Conservation (phyloP, 441 rosid species). For the Mallotus japonicus region DNA sequence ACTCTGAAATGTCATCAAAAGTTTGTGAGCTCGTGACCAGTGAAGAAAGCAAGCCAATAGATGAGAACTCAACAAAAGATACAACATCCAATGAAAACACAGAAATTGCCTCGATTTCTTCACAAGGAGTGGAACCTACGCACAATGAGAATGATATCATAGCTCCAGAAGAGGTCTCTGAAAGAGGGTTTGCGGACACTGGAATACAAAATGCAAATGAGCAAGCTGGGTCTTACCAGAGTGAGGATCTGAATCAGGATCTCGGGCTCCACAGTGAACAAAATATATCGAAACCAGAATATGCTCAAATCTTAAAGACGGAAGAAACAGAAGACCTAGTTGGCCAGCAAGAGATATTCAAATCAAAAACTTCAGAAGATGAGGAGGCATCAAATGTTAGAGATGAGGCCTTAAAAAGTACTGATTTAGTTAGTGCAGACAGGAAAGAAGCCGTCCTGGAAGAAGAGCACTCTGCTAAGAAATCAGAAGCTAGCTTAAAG, state of each 20-base stretch:
- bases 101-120: conserved; percentile 16
- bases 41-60: conserved; percentile 26
- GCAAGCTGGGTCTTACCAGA: conserved; percentile 19
- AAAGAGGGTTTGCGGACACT: conserved; percentile 19
- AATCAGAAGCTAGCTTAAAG: conserved; percentile 27
- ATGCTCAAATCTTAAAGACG: conserved; percentile 9
- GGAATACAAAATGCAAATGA: conserved; percentile 20
- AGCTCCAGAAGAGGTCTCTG: conserved; percentile 22
- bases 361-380: conserved; percentile 14
- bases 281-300: conserved; percentile 14
- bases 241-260: conserved; percentile 21
- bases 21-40: conserved; percentile 16
- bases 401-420: conserved; percentile 22
- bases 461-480: conserved; percentile 22
- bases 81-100: conserved; percentile 20
- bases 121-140: conserved; percentile 12
- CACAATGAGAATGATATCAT: conserved; percentile 19
- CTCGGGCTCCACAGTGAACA: conserved; percentile 15
- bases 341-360: conserved; percentile 21
- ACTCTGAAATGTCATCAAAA: conserved; percentile 17
- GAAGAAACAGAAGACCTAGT: conserved; percentile 23
- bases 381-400: conserved; percentile 16
- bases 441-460: conserved; percentile 23
- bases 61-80: conserved; percentile 16
- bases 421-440: conserved; percentile 14